phyloP scores from a whole-genome alignment of 2,329 filamentous ascomycete species.

The Penicillium sp. region DNA sequence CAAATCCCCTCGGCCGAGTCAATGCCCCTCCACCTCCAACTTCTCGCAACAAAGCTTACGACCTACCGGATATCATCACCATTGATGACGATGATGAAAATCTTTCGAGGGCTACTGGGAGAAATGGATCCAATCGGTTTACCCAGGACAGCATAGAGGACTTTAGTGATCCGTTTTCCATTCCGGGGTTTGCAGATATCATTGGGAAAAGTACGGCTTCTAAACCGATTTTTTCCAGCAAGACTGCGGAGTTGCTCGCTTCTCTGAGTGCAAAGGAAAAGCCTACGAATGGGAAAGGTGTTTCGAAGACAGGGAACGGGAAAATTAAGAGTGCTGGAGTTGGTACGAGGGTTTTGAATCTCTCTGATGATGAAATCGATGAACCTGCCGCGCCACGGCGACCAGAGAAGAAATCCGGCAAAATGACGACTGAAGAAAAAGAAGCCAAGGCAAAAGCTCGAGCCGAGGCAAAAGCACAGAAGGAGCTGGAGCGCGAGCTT shows the following conservation, averaged over 20 bases:
- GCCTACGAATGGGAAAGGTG: not conserved
- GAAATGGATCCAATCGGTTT: not conserved
- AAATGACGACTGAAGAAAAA: constrained; percentile 32
- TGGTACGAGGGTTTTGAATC: constrained; percentile 9
- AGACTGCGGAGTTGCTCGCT: constrained; percentile 43
- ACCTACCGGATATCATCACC: constrained; percentile 30
- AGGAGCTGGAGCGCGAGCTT: constrained; percentile 56
- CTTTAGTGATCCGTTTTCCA: constrained; percentile 32
- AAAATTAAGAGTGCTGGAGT: constrained; percentile 9
- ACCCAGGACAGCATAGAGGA: constrained; percentile 32
- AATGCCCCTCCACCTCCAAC: not conserved
- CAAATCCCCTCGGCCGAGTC: not conserved
- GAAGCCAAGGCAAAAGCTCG: constrained; percentile 55
- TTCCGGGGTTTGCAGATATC: constrained; percentile 28
- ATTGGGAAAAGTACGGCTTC: constrained; percentile 21
- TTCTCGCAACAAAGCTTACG: not conserved
- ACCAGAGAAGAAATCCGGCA: constrained; percentile 43
- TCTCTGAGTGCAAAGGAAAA: constrained; percentile 22
- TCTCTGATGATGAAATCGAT: constrained; percentile 43
- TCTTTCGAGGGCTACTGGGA: constrained; percentile 3
- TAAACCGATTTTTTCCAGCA: constrained; percentile 35
- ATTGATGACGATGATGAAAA: constrained; percentile 37
- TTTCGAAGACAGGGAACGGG: not conserved
- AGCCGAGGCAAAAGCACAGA: constrained; percentile 49
- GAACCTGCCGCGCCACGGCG: constrained; percentile 45